Percentiles rank a stretch among this genome's conserved stretches.
These are phyloP conservation scores for Sinapis alba DNA, from an alignment of 441 rosid genomes.

Conservation along the genomic window DNA sequence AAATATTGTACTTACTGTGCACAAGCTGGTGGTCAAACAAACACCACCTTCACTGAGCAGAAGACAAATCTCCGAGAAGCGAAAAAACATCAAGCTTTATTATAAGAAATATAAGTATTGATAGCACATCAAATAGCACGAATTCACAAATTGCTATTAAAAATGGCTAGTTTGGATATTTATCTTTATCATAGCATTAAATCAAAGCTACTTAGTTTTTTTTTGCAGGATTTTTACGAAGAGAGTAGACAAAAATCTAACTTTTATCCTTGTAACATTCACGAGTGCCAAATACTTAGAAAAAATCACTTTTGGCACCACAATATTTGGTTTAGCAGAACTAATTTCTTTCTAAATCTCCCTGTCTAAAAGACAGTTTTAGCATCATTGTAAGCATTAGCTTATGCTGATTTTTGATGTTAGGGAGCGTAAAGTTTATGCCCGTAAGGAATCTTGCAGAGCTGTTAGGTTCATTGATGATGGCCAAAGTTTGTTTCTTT, in stretches of 20 bases:
- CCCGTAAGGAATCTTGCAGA: no score
- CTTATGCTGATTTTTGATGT: not conserved
- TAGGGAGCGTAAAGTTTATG: not conserved
- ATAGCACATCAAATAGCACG: not conserved
- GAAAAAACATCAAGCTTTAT: no score
- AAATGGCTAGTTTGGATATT: not conserved
- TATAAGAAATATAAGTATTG: not conserved
- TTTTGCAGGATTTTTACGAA: not conserved
- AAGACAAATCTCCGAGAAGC: no score
- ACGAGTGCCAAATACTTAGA: not conserved
- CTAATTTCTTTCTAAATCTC: not conserved
- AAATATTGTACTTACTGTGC: no score
- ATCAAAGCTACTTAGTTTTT: not conserved
- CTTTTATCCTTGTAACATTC: not conserved
- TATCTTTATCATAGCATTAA: not conserved
- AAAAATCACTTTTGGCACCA: not conserved
- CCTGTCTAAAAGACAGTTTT: not conserved
- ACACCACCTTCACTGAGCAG: no score
- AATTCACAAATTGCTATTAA: not conserved
- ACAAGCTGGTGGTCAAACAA: no score
- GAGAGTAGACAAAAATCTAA: not conserved
- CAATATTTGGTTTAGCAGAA: not conserved
- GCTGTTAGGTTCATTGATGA: not conserved
- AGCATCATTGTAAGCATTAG: not conserved
- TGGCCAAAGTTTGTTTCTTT: not conserved